Evolutionary conservation across 208 protist genomes (phyloP).

Genomic region (Leishmania aethiopica): DNA sequence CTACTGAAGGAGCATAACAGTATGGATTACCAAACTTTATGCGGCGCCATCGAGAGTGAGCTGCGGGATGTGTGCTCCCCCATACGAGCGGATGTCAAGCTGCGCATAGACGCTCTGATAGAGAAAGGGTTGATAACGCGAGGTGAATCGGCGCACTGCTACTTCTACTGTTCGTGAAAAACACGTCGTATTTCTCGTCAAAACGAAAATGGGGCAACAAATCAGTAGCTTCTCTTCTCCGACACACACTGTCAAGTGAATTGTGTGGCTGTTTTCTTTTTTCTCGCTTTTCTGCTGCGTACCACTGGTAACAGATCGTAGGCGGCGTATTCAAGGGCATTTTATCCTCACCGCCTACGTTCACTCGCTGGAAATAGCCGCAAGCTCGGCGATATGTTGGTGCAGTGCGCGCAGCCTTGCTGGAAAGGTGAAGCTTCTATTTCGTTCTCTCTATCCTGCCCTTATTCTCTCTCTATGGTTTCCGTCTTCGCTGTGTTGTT

Average conservation of each 20-base stretch:
- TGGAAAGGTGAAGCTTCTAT: neutral
- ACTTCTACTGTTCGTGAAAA: conserved; percentile 32
- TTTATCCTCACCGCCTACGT: neutral
- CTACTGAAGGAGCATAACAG: conserved; percentile 64
- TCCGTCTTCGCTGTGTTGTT: neutral
- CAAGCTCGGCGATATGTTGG: neutral
- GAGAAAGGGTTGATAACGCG: conserved; percentile 67
- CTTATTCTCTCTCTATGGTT: neutral
- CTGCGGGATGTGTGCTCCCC: conserved; percentile 42
- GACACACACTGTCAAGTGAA: neutral
- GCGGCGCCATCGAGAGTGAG: conserved; percentile 28
- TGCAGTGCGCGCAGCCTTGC: neutral
- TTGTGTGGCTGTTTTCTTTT: neutral
- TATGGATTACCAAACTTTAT: conserved; percentile 61
- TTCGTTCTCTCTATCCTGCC: conserved; percentile 3
- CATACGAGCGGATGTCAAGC: conserved; percentile 59
- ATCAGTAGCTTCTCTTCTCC: conserved; percentile 10
- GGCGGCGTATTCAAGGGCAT: neutral
- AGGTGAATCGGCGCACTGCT: conserved; percentile 30
- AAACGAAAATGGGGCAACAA: neutral
- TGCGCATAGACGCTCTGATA: conserved; percentile 61
- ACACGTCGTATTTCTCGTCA: neutral
- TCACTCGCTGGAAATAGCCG: neutral
- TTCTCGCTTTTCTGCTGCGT: neutral
- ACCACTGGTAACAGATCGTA: neutral